phyloP scores from a whole-genome alignment of 441 rosid genomes.

The Cnidoscolus chayamansa region DNA sequence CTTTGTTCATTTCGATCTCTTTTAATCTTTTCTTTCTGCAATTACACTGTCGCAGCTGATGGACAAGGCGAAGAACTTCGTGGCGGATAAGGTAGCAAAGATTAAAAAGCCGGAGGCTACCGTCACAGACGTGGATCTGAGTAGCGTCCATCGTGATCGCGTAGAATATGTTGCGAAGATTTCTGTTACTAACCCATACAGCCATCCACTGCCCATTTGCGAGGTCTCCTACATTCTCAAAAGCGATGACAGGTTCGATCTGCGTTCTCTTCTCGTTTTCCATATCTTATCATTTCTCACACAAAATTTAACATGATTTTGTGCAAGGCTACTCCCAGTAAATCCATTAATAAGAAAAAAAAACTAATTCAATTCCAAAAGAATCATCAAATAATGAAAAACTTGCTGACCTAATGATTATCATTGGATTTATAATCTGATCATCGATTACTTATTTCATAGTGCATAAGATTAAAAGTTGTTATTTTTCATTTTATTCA shows the following conservation, averaged over 20 bases:
- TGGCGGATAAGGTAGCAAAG: constrained; percentile 57
- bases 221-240: constrained; percentile 74
- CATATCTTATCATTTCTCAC: neutral
- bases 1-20: neutral
- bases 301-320: no score
- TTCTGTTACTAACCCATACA: constrained; percentile 64
- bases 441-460: no score
- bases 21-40: neutral
- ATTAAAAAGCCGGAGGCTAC: constrained; percentile 70
- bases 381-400: no score
- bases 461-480: no score
- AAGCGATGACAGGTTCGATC: constrained; percentile 57
- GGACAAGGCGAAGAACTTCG: constrained; percentile 63
- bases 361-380: no score
- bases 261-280: neutral
- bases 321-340: no score
- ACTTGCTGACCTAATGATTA: no score
- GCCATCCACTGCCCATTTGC: constrained; percentile 65
- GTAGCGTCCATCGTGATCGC: constrained; percentile 48
- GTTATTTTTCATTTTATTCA: no score
- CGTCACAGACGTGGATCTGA: constrained; percentile 55
- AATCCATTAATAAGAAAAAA: no score
- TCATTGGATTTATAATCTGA: no score
- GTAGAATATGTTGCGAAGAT: constrained; percentile 62
- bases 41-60: constrained; percentile 37